Percentiles rank a stretch among this genome's conserved stretches.
Conservation (phyloP, 2,329 filamentous ascomycete species). For the Aspergillaceae sp. region DNA sequence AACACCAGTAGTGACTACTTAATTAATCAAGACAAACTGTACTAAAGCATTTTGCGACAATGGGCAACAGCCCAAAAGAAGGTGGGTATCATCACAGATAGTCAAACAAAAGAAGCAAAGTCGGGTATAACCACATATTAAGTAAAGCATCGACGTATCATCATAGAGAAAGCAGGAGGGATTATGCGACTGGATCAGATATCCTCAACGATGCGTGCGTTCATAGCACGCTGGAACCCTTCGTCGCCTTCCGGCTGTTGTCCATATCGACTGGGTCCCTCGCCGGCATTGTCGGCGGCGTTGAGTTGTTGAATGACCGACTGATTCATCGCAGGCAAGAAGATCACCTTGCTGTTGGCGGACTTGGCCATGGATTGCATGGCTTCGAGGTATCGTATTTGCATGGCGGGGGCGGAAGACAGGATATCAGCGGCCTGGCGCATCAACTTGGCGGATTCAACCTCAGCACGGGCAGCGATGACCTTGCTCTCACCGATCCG, state of each 20-base stretch:
- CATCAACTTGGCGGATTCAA: conserved; percentile 81
- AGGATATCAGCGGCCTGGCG: conserved; percentile 90
- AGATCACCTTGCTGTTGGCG: conserved; percentile 80
- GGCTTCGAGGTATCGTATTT: conserved; percentile 93
- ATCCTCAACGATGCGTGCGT: conserved; percentile 74
- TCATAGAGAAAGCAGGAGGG: conserved; percentile 4
- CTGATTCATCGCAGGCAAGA: conserved; percentile 61
- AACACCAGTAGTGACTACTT: too few relatives aligned
- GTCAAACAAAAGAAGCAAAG: conserved; percentile 12
- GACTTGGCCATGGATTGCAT: conserved; percentile 99
- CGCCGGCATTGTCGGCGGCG: conserved; percentile 44
- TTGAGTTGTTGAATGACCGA: conserved; percentile 45
- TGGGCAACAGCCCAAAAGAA: conserved; percentile 13
- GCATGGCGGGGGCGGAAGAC: conserved; percentile 88
- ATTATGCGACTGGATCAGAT: conserved; percentile 48
- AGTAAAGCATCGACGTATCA: conserved; percentile 11
- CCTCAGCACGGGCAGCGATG: conserved; percentile 91
- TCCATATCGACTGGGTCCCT: conserved; percentile 47
- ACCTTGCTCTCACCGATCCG: conserved; percentile 97
- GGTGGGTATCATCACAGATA: conserved; percentile 24
- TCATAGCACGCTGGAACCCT: conserved; percentile 71
- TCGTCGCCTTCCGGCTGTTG: conserved; percentile 37
- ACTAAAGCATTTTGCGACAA: too few relatives aligned
- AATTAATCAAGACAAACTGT: too few relatives aligned
- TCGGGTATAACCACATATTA: conserved; percentile 8